Evolutionary conservation across 805 yeast species (phyloP), one percentile per base, ranked within the genome.

Genomic region (Alloascoidea hylecoeti): DNA sequence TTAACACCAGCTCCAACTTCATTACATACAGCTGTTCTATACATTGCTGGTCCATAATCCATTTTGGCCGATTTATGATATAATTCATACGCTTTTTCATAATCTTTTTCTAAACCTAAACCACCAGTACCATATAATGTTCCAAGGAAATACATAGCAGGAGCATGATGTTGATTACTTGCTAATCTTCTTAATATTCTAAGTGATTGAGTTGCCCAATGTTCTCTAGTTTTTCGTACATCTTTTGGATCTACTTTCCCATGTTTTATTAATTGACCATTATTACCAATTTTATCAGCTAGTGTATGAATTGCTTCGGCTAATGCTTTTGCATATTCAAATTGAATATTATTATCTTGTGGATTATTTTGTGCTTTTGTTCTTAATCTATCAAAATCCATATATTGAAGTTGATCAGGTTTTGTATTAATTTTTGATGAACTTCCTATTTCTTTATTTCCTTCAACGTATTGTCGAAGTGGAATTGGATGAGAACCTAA

Each of bases 11-110:
- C 64, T 14, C 83, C 78, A 51, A 78, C 61, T 51, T 82, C 92
- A 48, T 67, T 66, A 48, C 84, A 73, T 19, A 79, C 79, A 1
- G 80, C 92, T 1, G 75, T 68, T 36, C 89, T 58, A 56, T 77
- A 81, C 41, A 76, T 66, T 5, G 82, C 78, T 39, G 70, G 70
- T 0, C 74, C 63, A 47, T 76, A 76, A 15, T 70, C 66, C 33
- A 64, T 64, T 35, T 60, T 59, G 4, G 84, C 79, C 1, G 85
- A 78, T 41, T 68, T 70, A 18, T 56, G 46, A 52, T 79, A 81
- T 37, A 65, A 60, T 42, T 71, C 73, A 47, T 71, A 74, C 2
- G 88, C 86, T 46, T 69, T 69, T 33, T 53, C 63, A 46, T 72
- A 74, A 56, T 78, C 76, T 41, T 64, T 60, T 14, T 68, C 72